Evolutionary conservation across 2,329 filamentous ascomycete species (phyloP), one percentile per base, ranked within the genome.

Genomic region (Penicillium janthinellum): DNA sequence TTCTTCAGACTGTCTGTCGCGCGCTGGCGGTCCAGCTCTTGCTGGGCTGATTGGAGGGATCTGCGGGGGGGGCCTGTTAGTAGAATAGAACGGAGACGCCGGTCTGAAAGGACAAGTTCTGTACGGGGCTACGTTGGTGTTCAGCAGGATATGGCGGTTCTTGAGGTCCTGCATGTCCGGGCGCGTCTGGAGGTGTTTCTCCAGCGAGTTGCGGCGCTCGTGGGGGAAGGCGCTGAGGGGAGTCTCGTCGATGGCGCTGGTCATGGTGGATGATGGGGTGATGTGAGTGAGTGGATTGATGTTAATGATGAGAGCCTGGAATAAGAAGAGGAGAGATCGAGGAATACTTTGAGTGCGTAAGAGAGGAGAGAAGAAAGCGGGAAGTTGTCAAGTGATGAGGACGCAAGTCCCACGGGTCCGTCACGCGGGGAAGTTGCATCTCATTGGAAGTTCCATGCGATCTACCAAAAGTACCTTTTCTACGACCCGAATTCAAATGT

Each of bases 161-260:
- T 88, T 90, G 61, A 90, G 78, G 62, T 90, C 88, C 71, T 89
- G 81, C 14, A 77, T 71, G 51, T 83, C 86, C 25, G 90, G 90
- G 42, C 91, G 89, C 68, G 88, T 86, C 73, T 88, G 84, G 56
- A 92, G 82, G 70, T 90, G 86, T 69, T 88, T 86, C 76, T 91
- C 88, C 12, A 92, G 82, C 4, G 89, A 91, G 80, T 91, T 88
- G 54, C 82, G 79, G 45, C 81, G 81, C 63, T 82, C 79, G 64
- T 81, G 79, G 60, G 83, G 84, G 17, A 70, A 66, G 37, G 66
- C 61, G 44, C 81, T 83, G 76, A 89, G 84, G 65, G 85, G 80
- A 14, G 82, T 83, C 65, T 86, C 79, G 72, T 89, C 86, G 65
- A 88, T 54, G 7, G 41, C 73, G 54, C 25, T 34, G 25, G 49